Conservation (phyloP, 2,329 filamentous ascomycete genomes). For the Thelonectria blattea region DNA sequence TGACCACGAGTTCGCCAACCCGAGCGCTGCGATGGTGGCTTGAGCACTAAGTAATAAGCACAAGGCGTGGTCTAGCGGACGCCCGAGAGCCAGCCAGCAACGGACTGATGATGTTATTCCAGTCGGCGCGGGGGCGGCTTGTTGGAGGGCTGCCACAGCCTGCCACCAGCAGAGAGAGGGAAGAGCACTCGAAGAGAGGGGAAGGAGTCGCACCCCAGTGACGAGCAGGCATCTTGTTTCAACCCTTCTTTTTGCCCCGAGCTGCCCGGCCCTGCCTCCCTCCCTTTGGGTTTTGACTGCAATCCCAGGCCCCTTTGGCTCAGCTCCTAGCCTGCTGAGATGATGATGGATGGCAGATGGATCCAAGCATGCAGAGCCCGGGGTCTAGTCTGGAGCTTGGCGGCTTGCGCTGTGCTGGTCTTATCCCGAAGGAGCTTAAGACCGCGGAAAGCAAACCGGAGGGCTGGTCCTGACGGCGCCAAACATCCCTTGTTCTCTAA, state of each 20-base stretch:
- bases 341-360: conserved; percentile 21
- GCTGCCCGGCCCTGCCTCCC: not conserved
- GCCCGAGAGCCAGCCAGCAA: conserved; percentile 6
- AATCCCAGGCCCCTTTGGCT: not conserved
- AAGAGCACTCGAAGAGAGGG: conserved; percentile 6
- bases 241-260: conserved; percentile 1
- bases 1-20: conserved; percentile 25
- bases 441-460: conserved; percentile 29
- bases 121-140: conserved; percentile 31
- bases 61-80: conserved; percentile 10
- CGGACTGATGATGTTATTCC: conserved; percentile 36
- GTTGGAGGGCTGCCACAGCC: conserved; percentile 2
- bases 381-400: conserved; percentile 8
- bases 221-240: conserved; percentile 6
- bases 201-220: conserved; percentile 24
- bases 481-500: conserved; percentile 23
- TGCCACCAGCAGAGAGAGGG: no score
- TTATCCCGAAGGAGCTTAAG: conserved; percentile 32
- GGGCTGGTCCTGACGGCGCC: conserved; percentile 22
- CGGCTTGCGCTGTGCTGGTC: conserved; percentile 13
- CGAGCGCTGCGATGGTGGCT: conserved; percentile 21
- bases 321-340: conserved; percentile 7
- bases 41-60: conserved; percentile 27
- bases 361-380: conserved; percentile 1
- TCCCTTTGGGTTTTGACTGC: conserved; percentile 5